Conservation (phyloP, 768 basidiomycete genomes). For the Psilocybe subaeruginosa region DNA sequence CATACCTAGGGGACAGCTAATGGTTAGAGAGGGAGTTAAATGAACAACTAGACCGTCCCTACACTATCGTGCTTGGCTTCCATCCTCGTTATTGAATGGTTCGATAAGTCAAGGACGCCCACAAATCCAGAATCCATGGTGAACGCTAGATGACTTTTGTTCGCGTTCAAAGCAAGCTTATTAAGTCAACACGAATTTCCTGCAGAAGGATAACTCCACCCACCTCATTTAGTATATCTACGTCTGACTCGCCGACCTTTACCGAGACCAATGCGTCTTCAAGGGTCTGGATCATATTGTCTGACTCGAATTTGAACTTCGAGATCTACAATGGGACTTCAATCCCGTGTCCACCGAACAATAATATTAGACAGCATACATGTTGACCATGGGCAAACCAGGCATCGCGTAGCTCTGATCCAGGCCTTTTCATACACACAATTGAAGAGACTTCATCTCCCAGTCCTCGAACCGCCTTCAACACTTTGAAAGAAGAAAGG, state of each 20-base stretch:
- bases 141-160: constrained; percentile 64
- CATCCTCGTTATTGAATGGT: constrained; percentile 54
- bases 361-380: constrained; percentile 36
- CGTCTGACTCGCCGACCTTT: constrained; percentile 51
- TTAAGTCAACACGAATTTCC: constrained; percentile 31
- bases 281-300: constrained; percentile 54
- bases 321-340: constrained; percentile 33
- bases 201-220: constrained; percentile 19
- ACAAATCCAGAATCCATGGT: constrained; percentile 71
- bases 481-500: constrained; percentile 58
- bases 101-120: constrained; percentile 64
- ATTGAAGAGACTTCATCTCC: constrained; percentile 67
- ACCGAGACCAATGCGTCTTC: constrained; percentile 51
- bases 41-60: constrained; percentile 22
- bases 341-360: not conserved
- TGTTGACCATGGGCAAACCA: constrained; percentile 71
- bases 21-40: not conserved
- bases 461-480: constrained; percentile 63
- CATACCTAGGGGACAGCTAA: constrained; percentile 57
- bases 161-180: constrained; percentile 65
- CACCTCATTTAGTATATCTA: constrained; percentile 75
- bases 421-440: constrained; percentile 43
- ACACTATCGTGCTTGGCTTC: constrained; percentile 67
- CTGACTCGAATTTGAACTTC: constrained; percentile 46
- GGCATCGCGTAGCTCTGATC: constrained; percentile 45